These are phyloP conservation scores for Colletotrichum horii DNA, from an alignment of 2,329 filamentous ascomycete species.

Conservation along the genomic window DNA sequence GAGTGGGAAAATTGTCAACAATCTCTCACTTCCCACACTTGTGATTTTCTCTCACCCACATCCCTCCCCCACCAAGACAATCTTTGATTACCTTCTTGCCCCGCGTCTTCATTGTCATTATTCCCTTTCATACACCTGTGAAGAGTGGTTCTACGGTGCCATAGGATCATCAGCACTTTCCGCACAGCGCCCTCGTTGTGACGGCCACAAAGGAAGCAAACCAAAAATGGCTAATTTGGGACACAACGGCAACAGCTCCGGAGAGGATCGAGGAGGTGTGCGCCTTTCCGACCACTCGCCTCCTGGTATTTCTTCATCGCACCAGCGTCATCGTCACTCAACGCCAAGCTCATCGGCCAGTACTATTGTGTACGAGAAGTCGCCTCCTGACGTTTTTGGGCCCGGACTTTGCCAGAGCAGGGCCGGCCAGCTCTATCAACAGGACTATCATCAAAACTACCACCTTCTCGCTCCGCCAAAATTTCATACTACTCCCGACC, in stretches of 20 bases:
- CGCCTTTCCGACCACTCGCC: conserved; percentile 15
- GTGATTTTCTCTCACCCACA: neutral
- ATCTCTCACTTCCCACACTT: neutral
- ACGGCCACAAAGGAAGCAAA: neutral
- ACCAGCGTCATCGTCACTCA: neutral
- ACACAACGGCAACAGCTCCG: neutral
- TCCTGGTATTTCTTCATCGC: neutral
- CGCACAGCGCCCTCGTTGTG: neutral
- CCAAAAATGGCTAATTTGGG: neutral
- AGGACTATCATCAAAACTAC: neutral
- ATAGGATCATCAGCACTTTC: neutral
- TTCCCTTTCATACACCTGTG: neutral
- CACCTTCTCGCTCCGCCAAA: conserved; percentile 8
- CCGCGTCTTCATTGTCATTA: neutral
- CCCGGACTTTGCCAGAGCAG: neutral
- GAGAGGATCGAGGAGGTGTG: conserved; percentile 1
- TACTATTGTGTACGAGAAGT: neutral
- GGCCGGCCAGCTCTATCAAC: neutral
- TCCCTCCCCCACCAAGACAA: neutral
- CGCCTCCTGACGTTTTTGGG: conserved; percentile 10
- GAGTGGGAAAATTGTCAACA: neutral
- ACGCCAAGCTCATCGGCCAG: conserved; percentile 1
- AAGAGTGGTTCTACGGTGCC: neutral
- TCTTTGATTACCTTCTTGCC: neutral
- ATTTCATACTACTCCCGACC: neutral